These are phyloP conservation scores for Ceratocystis alfenasii DNA, from an alignment of 2,329 filamentous ascomycete genomes.

Conservation along the genomic window DNA sequence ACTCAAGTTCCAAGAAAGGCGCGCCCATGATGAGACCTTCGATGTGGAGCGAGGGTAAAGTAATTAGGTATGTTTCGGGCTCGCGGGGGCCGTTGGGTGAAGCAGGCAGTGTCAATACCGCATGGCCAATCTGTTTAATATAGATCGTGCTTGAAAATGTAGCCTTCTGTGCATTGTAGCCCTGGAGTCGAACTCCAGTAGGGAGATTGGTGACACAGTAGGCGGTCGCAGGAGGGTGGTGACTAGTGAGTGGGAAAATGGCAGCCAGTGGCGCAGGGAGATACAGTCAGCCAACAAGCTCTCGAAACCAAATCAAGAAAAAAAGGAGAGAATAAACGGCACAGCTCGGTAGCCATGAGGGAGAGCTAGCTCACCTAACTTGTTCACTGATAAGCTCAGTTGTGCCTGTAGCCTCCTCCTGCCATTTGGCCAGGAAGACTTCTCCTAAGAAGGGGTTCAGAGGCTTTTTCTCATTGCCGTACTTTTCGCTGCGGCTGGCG, in stretches of 20 bases:
- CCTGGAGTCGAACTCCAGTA: constrained; percentile 65
- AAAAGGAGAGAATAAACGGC: neutral
- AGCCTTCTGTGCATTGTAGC: constrained; percentile 93
- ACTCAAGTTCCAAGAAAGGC: constrained; percentile 85
- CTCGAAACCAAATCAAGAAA: neutral
- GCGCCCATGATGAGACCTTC: constrained; percentile 79
- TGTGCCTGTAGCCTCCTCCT: constrained; percentile 58
- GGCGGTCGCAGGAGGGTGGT: constrained; percentile 89
- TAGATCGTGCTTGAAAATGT: constrained; percentile 90
- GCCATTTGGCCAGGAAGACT: constrained; percentile 85
- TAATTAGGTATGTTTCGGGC: constrained; percentile 73
- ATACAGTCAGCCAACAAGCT: neutral
- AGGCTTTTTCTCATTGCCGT: constrained; percentile 92
- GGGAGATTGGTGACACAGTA: constrained; percentile 84
- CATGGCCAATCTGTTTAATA: constrained; percentile 89
- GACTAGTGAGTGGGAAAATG: constrained; percentile 35
- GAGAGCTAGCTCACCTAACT: constrained; percentile 48
- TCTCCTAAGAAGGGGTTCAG: constrained; percentile 93
- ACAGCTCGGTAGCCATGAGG: neutral
- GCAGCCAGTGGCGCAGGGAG: neutral
- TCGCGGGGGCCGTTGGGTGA: constrained; percentile 28
- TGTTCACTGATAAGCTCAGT: constrained; percentile 88
- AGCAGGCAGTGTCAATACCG: constrained; percentile 60
- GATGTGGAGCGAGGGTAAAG: constrained; percentile 80
- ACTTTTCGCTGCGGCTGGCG: constrained; percentile 60